phyloP scores from a whole-genome alignment of 164 flowering plant genomes.

The Dillenia turbinata region DNA sequence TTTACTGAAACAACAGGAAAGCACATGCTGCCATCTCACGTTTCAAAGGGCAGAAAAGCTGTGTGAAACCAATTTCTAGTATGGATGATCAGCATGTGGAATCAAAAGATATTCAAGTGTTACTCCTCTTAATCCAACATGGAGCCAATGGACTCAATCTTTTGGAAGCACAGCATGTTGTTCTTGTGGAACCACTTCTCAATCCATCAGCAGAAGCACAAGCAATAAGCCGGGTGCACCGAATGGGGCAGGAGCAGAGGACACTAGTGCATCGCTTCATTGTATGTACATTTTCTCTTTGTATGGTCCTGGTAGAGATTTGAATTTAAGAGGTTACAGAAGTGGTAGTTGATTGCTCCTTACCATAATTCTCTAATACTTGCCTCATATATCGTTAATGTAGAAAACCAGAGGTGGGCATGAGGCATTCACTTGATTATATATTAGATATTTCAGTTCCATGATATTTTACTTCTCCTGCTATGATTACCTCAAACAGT shows the following conservation, averaged over 20 bases:
- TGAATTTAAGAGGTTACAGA: too few species aligned
- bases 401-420: too few species aligned
- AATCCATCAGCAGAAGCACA: constrained; percentile 98
- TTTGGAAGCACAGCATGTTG: constrained; percentile 91
- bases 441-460: too few species aligned
- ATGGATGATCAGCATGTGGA: constrained; percentile 20
- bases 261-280: constrained; percentile 91
- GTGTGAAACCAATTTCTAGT: constrained; percentile 16
- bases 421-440: too few species aligned
- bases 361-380: too few species aligned
- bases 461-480: too few species aligned
- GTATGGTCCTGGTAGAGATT: too few species aligned
- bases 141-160: constrained; percentile 98
- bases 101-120: constrained; percentile 49
- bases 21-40: constrained; percentile 66
- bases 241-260: constrained; percentile 73
- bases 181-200: constrained; percentile 89
- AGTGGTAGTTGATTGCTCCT: too few species aligned
- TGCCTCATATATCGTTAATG: too few species aligned
- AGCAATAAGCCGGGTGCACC: constrained; percentile 90
- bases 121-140: constrained; percentile 78
- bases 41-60: constrained; percentile 51
- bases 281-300: constrained; percentile 37
- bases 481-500: too few species aligned
- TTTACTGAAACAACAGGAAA: constrained; percentile 44